phyloP scores from a whole-genome alignment of 2,329 filamentous ascomycete genomes.

The Lasiodiplodia sp. region DNA sequence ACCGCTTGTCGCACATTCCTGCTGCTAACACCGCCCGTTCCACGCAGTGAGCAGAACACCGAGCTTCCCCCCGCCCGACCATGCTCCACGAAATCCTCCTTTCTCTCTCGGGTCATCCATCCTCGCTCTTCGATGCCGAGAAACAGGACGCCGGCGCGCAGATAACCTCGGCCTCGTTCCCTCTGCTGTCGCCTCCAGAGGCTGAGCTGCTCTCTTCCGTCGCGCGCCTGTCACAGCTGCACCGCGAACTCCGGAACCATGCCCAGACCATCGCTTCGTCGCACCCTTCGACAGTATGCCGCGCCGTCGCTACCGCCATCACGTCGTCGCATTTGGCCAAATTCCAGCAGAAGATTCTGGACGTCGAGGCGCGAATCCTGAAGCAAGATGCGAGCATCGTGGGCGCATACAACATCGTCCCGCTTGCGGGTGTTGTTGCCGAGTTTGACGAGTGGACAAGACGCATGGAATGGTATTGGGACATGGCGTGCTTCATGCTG shows the following conservation, averaged over 20 bases:
- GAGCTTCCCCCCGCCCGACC: slow-evolving; percentile 31
- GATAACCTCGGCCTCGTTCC: slow-evolving; percentile 40
- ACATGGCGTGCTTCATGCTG: slow-evolving; percentile 73
- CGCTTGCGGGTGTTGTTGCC: slow-evolving; percentile 80
- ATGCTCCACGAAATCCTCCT: slow-evolving; percentile 99
- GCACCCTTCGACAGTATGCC: slow-evolving; percentile 83
- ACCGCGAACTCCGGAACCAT: slow-evolving; percentile 73
- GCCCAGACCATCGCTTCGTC: slow-evolving; percentile 71
- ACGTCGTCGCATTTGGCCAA: slow-evolving; percentile 75
- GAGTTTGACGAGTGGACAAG: slow-evolving; percentile 90
- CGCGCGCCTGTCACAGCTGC: slow-evolving; percentile 78
- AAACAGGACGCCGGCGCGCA: slow-evolving; percentile 33
- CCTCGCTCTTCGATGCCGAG: slow-evolving; percentile 76
- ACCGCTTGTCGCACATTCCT: slow-evolving; percentile 30
- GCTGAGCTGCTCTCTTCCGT: slow-evolving; percentile 80
- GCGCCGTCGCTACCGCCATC: slow-evolving; percentile 83
- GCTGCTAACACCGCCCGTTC: slow-evolving; percentile 5
- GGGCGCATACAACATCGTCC: slow-evolving; percentile 92
- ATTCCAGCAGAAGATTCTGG: slow-evolving; percentile 84
- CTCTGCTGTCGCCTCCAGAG: slow-evolving; percentile 76
- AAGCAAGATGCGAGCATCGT: slow-evolving; percentile 79
- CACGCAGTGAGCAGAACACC: slow-evolving; percentile 30
- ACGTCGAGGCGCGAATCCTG: slow-evolving; percentile 82
- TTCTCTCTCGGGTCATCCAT: slow-evolving; percentile 92
- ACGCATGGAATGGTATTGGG: slow-evolving; percentile 85